Evolutionary conservation across 306 rosid species (phyloP), one percentile per base, ranked within the genome.

Genomic region (Dryas alaskensis): DNA sequence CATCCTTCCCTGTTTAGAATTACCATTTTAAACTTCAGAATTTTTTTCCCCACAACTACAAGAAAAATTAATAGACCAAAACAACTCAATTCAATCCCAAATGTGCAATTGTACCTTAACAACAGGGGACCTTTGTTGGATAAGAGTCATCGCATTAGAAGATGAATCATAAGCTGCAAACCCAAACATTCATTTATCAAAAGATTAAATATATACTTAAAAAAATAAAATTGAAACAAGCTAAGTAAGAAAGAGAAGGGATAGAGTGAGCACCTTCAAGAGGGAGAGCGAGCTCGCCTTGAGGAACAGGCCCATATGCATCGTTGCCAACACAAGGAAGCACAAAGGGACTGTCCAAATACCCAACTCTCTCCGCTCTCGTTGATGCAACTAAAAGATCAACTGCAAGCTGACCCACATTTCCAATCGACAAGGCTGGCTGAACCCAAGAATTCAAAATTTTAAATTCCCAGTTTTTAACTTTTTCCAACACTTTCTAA

Each of bases 61-160:
- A 58, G 16, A 73, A 66, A 47, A 17, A 22, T 11, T 2, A 66
- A 10, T 45, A 1, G 19, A 66, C 6, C 0, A 4, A 58, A 75
- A 65, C 48, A 54, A 16, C 43, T 4, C 57, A 59, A 54, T 25
- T 7, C 13, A 22, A 39, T 12, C 12, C 7, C 1, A 22, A 61
- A 7, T 12, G 54, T 8, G 8, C 63, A 13, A 3, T 11, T 8
- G 55, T 51, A 82, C 90, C 88, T 86, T 86, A 54, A 91, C 75
- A 60, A 91, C 91, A 8, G 98, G 98, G 8, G 98, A 94, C 73
- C 97, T 87, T 77, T 94, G 97, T 75, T 94, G 98, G 78, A 94
- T 57, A 73, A 94, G 60, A 75, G 89, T 78, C 76, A 89, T 72
- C 50, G 78, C 78, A 68, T 79, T 91, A 10, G 92, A 73, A 65